Evolutionary conservation across 805 yeast genomes (phyloP), one percentile per base, ranked within the genome.

Genomic region (Metschnikowia corniflorae): DNA sequence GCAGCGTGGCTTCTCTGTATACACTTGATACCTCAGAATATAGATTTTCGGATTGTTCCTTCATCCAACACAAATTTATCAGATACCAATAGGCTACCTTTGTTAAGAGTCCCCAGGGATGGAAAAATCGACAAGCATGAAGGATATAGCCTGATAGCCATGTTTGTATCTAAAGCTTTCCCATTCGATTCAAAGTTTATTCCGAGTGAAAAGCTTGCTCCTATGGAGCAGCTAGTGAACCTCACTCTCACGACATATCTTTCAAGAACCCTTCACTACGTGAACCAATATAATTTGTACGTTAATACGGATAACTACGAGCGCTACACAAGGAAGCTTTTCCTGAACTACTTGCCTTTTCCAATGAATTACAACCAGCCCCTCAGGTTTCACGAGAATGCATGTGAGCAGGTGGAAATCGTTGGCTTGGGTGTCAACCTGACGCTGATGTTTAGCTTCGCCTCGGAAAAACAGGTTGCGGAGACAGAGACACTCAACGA

Each of bases 341-440:
- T 80, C 52, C 62, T 68, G 29, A 47, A 61, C 4, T 70, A 75
- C 38, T 57, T 82, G 14, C 82, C 85, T 6, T 83, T 82, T 61
- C 91, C 89, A 7, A 71, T 81, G 74, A 85, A 82, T 73, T 82
- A 82, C 53, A 75, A 75, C 42, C 77, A 81, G 16, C 88, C 89
- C 1, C 44, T 77, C 25, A 62, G 59, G 27, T 65, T 67, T 39
- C 68, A 68, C 47, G 52, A 56, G 34, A 38, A 44, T 26, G 73
- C 73, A 1, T 60, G 61, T 37, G 58, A 55, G 14, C 61, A 57
- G 40, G 61, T 63, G 9, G 46, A 53, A 30, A 29, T 49, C 12
- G 42, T 61, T 6, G 71, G 71, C 2, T 53, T 68, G 20, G 51
- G 53, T 10, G 35, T 49, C 4, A 51, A 49, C 16, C 52, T 49